These are phyloP conservation scores for Erysimum cheiri DNA, from an alignment of 441 rosid species.

Conservation along the genomic window DNA sequence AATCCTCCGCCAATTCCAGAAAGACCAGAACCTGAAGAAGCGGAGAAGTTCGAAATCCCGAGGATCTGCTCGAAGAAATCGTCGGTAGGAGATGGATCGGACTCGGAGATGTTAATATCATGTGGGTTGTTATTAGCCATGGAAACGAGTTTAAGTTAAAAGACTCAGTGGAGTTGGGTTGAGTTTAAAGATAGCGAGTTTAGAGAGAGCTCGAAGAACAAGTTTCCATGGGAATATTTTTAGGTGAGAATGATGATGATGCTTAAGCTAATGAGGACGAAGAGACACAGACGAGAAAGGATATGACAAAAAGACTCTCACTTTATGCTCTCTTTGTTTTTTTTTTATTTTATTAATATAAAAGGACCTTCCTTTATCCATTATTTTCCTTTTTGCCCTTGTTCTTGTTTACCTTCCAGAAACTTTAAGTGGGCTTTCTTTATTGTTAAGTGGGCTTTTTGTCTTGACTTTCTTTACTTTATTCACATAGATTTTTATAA, in stretches of 20 bases:
- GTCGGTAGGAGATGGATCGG: conserved; percentile 54
- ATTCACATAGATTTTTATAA: conserved; percentile 22
- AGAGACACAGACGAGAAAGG: conserved; percentile 46
- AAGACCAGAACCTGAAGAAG: conserved; percentile 57
- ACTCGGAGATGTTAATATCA: conserved; percentile 12
- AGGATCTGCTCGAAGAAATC: conserved; percentile 93
- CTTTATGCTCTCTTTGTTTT: conserved; percentile 42
- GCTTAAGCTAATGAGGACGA: conserved; percentile 45
- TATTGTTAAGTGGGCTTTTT: conserved; percentile 36
- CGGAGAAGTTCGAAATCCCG: conserved; percentile 66
- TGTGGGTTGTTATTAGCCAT: conserved; percentile 41
- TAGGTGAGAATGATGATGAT: conserved; percentile 35
- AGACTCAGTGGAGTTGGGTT: conserved; percentile 6
- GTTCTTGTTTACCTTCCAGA: conserved; percentile 28
- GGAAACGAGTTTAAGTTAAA: conserved; percentile 6
- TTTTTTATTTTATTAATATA: not conserved
- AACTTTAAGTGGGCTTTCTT: conserved; percentile 36
- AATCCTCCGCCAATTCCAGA: conserved; percentile 42
- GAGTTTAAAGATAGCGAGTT: conserved; percentile 25
- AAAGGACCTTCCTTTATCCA: conserved; percentile 26
- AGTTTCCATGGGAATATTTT: conserved; percentile 18
- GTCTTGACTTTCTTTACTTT: conserved; percentile 26
- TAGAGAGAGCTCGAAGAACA: conserved; percentile 23
- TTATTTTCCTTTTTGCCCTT: conserved; percentile 36
- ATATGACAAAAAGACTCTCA: conserved; percentile 44